Evolutionary conservation across 176 grass and related monocot species (phyloP), one percentile per base, ranked within the genome.

Genomic region (Bolboschoenus planiculmis): DNA sequence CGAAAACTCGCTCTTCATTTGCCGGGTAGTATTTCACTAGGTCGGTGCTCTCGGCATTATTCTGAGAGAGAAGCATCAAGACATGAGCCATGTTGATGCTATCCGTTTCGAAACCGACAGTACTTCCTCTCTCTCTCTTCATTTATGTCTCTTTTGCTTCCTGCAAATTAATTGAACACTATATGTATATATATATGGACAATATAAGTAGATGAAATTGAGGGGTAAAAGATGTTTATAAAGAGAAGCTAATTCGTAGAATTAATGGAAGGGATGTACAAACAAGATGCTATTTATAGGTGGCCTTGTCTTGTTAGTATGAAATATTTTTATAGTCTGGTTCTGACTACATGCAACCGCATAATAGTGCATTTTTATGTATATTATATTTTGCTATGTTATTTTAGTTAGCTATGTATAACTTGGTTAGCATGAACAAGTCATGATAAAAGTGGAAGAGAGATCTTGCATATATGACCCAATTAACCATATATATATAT

Each of bases 31-130:
- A 67, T 50, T 80, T 2, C 40, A 55, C 3, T 20, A 24, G 55
- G 20, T 4, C 21, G 82, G 43, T 50, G 34, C 31, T 60, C 54
- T 6, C 23, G 37, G 30, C 46, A 15, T 23, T 78, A n/a, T 82
- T 63, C 10, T 75, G 78, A 5, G 93, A 93, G 91, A 96, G 90
- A 84, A 90, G 74, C 61, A 99, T 20, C 37, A 99, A 81, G 40
- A 99, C 84, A 47, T 85, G 80, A 59, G 93, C 91, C 84, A 90
- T 87, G 86, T 91, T 80, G 42, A 71, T 71, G 83, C 90, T 87
- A 26, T 92, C 87, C 8, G 71, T 51, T 81, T 85, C 83, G 61
- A 79, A 79, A 15, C 75, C 27, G 6, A 13, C 48, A 18, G 43
- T 83, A 72, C 1, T 78, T 78, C 80, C 93, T 93, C 93, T 93